Percentiles rank a stretch among this genome's conserved stretches.
These are phyloP conservation scores for Cordia subcordata DNA, from an alignment of 257 asterid genomes.

Conservation along the genomic window DNA sequence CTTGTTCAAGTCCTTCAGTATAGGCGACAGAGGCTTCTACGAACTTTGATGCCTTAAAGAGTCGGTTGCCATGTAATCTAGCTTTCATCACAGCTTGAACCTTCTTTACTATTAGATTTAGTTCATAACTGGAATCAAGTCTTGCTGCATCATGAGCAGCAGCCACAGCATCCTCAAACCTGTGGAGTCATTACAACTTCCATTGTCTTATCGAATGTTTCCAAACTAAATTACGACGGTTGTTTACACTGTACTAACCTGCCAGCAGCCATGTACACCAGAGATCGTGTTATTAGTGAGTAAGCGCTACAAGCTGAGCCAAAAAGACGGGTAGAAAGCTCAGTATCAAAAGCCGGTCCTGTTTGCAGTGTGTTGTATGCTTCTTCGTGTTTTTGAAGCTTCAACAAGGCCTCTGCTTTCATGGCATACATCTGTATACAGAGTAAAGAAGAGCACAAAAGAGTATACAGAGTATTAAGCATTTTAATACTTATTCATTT, in stretches of 20 bases:
- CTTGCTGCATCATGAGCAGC: constrained; percentile 35
- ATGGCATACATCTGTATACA: constrained; percentile 41
- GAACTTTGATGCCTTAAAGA: constrained; percentile 37
- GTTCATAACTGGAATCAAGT: constrained; percentile 32
- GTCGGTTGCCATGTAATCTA: constrained; percentile 41
- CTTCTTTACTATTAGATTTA: constrained; percentile 20
- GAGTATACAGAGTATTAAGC: too few species aligned
- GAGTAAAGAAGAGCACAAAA: too few species aligned
- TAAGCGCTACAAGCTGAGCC: constrained; percentile 38
- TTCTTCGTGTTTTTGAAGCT: constrained; percentile 49
- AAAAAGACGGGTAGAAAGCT: constrained; percentile 27
- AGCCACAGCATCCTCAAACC: constrained; percentile 61
- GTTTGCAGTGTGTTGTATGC: constrained; percentile 33
- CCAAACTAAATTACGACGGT: too few species aligned
- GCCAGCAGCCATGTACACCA: constrained; percentile 46
- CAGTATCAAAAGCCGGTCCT: constrained; percentile 20
- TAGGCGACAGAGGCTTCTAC: constrained; percentile 43
- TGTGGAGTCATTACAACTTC: constrained; percentile 15
- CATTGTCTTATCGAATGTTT: too few species aligned
- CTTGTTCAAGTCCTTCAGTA: constrained; percentile 46
- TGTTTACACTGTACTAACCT: too few species aligned
- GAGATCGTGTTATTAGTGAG: constrained; percentile 31
- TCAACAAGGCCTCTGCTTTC: constrained; percentile 59
- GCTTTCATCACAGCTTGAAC: constrained; percentile 28
- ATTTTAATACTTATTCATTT: neutral